A percentile compares a stretch with the other conserved stretches of the same genome.
phyloP scores from a whole-genome alignment of 441 rosid species.

The Manihot esculenta region DNA sequence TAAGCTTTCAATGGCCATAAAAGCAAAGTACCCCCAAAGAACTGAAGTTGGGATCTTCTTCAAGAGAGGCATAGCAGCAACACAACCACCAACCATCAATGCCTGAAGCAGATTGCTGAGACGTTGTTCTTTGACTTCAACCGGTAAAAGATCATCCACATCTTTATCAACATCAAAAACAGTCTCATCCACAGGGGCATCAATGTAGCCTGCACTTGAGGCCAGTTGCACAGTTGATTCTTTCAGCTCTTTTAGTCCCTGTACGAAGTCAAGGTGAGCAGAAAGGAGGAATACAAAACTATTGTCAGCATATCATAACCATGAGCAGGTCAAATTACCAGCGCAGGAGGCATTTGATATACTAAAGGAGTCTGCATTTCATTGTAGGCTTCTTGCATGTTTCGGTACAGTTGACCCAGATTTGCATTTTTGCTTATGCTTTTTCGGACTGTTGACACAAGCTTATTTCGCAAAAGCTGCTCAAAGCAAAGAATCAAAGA shows the following conservation, averaged over 20 bases:
- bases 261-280: constrained; percentile 24
- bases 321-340: constrained; percentile 38
- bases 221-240: constrained; percentile 70
- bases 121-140: constrained; percentile 78
- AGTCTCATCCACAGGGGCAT: constrained; percentile 69
- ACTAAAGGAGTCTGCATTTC: constrained; percentile 74
- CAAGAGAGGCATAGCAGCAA: constrained; percentile 76
- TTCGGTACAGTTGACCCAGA: constrained; percentile 59
- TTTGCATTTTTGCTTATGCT: constrained; percentile 54
- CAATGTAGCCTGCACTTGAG: constrained; percentile 62
- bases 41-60: constrained; percentile 79
- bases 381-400: constrained; percentile 67
- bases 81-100: constrained; percentile 66
- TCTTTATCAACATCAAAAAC: constrained; percentile 73
- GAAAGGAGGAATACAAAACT: constrained; percentile 11
- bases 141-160: constrained; percentile 68
- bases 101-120: constrained; percentile 78
- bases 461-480: constrained; percentile 71
- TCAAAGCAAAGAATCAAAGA: constrained; percentile 25
- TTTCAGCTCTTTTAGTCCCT: constrained; percentile 80
- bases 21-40: constrained; percentile 87
- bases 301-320: constrained; percentile 9
- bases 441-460: constrained; percentile 58
- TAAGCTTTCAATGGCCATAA: constrained; percentile 81
- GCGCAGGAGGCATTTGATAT: constrained; percentile 53